Evolutionary conservation across 2,329 filamentous ascomycete species (phyloP).

Genomic region (Colletotrichum lini): DNA sequence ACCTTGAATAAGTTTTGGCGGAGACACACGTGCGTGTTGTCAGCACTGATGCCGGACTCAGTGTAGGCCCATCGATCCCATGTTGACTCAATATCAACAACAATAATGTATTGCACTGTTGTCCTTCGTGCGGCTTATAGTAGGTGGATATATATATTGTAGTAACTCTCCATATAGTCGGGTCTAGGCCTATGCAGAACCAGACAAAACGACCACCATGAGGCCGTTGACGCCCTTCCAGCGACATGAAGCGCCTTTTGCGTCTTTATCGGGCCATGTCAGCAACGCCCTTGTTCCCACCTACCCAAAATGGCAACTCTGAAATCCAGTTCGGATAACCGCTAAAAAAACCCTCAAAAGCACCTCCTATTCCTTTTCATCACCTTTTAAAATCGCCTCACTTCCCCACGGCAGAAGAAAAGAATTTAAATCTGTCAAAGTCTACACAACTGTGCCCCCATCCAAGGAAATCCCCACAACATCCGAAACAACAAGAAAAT

Average conservation of each 20-base stretch:
- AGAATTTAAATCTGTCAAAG: not conserved
- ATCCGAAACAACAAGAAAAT: constrained; percentile 18
- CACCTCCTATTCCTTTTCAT: not conserved
- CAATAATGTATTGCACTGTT: too few relatives aligned
- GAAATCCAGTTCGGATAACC: too few relatives aligned
- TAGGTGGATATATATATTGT: not conserved
- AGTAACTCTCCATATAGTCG: not conserved
- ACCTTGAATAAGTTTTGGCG: too few relatives aligned
- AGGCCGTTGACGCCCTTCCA: not conserved
- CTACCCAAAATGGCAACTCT: not conserved
- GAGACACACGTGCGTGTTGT: too few relatives aligned
- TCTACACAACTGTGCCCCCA: too few relatives aligned
- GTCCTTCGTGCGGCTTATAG: not conserved
- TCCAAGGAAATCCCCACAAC: too few relatives aligned
- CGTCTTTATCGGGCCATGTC: not conserved
- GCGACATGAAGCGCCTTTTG: not conserved
- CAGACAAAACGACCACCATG: not conserved
- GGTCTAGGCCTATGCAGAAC: too few relatives aligned
- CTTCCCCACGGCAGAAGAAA: not conserved
- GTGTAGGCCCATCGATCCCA: too few relatives aligned
- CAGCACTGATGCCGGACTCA: too few relatives aligned
- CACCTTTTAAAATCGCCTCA: not conserved
- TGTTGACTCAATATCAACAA: too few relatives aligned
- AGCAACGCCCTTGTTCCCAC: not conserved
- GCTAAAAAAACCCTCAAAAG: not conserved